Percentiles rank a stretch among this genome's conserved stretches.
Evolutionary conservation across 805 yeast species (phyloP).

Genomic region (Candida wancherniae): DNA sequence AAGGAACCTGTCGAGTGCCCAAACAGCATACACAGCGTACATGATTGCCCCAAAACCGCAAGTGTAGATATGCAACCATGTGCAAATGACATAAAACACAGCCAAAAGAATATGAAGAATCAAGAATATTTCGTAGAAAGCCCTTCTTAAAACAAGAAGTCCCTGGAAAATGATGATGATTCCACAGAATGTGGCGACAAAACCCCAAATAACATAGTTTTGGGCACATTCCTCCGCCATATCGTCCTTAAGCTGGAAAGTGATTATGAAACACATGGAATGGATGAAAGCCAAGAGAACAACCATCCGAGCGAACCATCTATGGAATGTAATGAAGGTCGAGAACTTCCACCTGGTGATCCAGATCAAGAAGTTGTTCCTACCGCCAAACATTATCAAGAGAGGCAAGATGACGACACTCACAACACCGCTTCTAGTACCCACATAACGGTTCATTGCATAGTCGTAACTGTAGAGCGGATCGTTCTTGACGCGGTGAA

Average conservation of each 20-base stretch:
- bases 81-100: slow-evolving; percentile 44
- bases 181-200: slow-evolving; percentile 28
- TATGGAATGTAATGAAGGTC: slow-evolving; percentile 61
- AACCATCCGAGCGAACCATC: slow-evolving; percentile 55
- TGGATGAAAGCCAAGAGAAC: slow-evolving; percentile 52
- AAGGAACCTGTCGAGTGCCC: slow-evolving; percentile 39
- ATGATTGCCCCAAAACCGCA: slow-evolving; percentile 33
- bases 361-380: slow-evolving; percentile 64
- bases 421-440: slow-evolving; percentile 53
- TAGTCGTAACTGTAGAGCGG: not conserved
- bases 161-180: slow-evolving; percentile 47
- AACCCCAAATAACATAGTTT: slow-evolving; percentile 30
- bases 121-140: slow-evolving; percentile 54
- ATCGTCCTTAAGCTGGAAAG: not conserved
- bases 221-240: not conserved
- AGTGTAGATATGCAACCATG: slow-evolving; percentile 58
- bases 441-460: slow-evolving; percentile 26
- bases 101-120: slow-evolving; percentile 39
- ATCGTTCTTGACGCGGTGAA: slow-evolving; percentile 4
- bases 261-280: slow-evolving; percentile 23
- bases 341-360: slow-evolving; percentile 60
- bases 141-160: slow-evolving; percentile 45
- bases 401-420: slow-evolving; percentile 49
- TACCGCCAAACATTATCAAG: slow-evolving; percentile 56
- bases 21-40: slow-evolving; percentile 31